phyloP scores from a whole-genome alignment of 495 filamentous ascomycete species.

The Aspergillus avenaceus region DNA sequence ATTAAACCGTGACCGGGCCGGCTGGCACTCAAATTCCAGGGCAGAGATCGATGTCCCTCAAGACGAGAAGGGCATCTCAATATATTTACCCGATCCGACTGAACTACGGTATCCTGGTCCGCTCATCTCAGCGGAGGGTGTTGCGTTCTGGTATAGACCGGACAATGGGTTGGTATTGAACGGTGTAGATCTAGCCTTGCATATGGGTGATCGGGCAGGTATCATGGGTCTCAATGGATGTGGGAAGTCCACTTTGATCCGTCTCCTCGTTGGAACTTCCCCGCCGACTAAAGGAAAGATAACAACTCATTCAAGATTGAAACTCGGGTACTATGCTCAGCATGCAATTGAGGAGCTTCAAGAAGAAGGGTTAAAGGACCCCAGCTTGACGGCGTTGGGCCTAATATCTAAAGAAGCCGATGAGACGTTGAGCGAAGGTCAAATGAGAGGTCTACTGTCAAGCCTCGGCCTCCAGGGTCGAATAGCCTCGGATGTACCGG shows the following conservation, averaged over 20 bases:
- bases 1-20: constrained; percentile 65
- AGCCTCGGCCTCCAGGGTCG: constrained; percentile 63
- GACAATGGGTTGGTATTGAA: constrained; percentile 40
- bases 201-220: constrained; percentile 66
- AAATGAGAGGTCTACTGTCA: constrained; percentile 56
- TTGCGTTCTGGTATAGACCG: constrained; percentile 55
- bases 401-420: constrained; percentile 48
- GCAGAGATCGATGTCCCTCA: constrained; percentile 65
- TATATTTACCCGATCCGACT: constrained; percentile 55
- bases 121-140: constrained; percentile 62
- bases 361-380: constrained; percentile 34
- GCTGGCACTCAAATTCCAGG: constrained; percentile 52
- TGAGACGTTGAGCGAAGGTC: constrained; percentile 54
- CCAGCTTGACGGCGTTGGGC: constrained; percentile 56
- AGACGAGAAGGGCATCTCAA: constrained; percentile 56
- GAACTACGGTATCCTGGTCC: constrained; percentile 73
- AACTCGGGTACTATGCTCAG: constrained; percentile 73
- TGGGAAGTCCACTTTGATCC: constrained; percentile 69
- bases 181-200: constrained; percentile 59
- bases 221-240: constrained; percentile 71
- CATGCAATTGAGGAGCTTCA: constrained; percentile 68
- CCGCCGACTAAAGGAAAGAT: constrained; percentile 49
- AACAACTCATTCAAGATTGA: constrained; percentile 59
- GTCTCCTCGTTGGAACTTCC: constrained; percentile 44
- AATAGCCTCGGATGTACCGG: constrained; percentile 63